Evolutionary conservation across 495 filamentous ascomycete genomes (phyloP).

Genomic region (Penicillium steckii): DNA sequence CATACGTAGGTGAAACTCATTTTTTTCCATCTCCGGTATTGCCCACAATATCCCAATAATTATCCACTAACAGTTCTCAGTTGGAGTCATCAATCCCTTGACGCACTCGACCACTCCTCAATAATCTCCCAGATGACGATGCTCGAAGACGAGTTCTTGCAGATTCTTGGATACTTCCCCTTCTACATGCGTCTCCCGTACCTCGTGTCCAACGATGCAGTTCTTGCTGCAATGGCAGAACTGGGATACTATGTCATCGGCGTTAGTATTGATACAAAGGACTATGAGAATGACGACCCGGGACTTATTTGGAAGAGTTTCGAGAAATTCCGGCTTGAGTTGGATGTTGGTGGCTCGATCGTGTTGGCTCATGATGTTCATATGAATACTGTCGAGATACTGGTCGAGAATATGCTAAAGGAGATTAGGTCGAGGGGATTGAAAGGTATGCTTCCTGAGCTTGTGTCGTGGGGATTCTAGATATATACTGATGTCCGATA

Average conservation of each 20-base stretch:
- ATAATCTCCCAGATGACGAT: conserved; percentile 64
- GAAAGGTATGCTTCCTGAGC: conserved; percentile 16
- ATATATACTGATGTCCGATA: conserved; percentile 19
- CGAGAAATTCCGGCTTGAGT: conserved; percentile 25
- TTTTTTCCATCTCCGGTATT: background rate
- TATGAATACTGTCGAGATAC: conserved; percentile 33
- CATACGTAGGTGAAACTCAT: conserved; percentile 57
- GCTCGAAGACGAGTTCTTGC: conserved; percentile 67
- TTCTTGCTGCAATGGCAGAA: conserved; percentile 27
- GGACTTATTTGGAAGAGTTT: conserved; percentile 26
- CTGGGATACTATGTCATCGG: conserved; percentile 44
- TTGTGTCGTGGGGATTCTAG: background rate
- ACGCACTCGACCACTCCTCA: conserved; percentile 46
- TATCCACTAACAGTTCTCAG: conserved; percentile 10
- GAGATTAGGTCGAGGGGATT: conserved; percentile 32
- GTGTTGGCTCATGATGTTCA: conserved; percentile 49
- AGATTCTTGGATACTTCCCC: conserved; percentile 69
- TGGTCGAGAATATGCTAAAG: conserved; percentile 38
- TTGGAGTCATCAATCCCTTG: conserved; percentile 62
- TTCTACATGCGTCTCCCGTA: conserved; percentile 64
- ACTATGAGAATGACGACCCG: conserved; percentile 38
- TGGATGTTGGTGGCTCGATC: conserved; percentile 34
- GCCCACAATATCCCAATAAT: background rate
- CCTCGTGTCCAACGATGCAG: conserved; percentile 29
- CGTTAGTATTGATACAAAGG: conserved; percentile 45